A percentile compares a stretch with the other conserved stretches of the same genome.
Conservation (phyloP, 805 yeast genomes). For the Starmerella bombi region DNA sequence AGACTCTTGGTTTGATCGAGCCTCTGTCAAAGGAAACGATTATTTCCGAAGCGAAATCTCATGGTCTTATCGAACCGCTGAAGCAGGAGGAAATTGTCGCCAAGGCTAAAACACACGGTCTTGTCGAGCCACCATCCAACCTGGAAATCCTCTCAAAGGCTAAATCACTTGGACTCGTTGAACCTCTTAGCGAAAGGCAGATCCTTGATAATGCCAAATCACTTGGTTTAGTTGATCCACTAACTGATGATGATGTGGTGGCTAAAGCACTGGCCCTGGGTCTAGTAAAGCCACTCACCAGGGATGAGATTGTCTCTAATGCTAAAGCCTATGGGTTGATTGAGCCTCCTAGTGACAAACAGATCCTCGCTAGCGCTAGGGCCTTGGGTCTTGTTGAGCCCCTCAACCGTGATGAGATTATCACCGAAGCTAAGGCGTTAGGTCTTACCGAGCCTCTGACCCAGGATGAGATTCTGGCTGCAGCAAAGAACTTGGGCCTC, state of each 20-base stretch:
- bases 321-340: conserved; percentile 13
- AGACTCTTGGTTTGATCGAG: too few species aligned
- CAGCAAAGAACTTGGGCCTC: conserved; percentile 56
- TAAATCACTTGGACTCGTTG: conserved; percentile 7
- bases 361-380: conserved; percentile 7
- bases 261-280: conserved; percentile 55
- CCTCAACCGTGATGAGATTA: conserved; percentile 6
- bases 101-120: too few species aligned
- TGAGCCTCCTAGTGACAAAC: conserved; percentile 9
- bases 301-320: conserved; percentile 6
- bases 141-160: conserved; percentile 20
- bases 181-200: conserved; percentile 8
- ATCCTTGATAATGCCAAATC: conserved; percentile 31
- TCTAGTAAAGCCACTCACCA: conserved; percentile 37
- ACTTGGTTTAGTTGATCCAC: conserved; percentile 26
- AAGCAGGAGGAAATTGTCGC: too few species aligned
- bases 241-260: conserved; percentile 25
- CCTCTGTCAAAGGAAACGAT: too few species aligned
- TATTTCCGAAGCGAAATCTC: too few species aligned
- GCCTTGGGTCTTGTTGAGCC: conserved; percentile 13
- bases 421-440: conserved; percentile 14
- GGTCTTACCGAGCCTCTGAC: conserved; percentile 21
- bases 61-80: too few species aligned
- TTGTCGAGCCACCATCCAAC: conserved; percentile 1
- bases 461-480: conserved; percentile 33